Evolutionary conservation across 2,329 filamentous ascomycete species (phyloP).

Genomic region (Hirsutella thompsonii): DNA sequence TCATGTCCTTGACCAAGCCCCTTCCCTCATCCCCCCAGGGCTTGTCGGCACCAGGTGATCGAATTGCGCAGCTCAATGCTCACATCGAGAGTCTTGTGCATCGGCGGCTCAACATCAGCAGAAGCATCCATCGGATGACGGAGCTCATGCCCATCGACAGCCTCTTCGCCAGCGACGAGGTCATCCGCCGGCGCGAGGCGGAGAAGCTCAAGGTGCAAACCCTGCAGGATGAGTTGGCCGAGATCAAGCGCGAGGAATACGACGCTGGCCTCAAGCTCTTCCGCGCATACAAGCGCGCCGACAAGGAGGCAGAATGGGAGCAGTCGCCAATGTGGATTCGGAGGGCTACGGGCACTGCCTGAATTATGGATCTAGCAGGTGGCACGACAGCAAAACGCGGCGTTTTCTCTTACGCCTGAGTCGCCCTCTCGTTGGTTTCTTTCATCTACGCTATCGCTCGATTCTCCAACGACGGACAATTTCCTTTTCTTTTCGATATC

Average conservation of each 20-base stretch:
- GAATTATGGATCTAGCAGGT: conserved; percentile 13
- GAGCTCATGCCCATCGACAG: conserved; percentile 63
- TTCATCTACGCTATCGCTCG: too few species aligned
- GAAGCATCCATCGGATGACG: conserved; percentile 63
- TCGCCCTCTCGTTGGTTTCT: too few species aligned
- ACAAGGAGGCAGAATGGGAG: conserved; percentile 52
- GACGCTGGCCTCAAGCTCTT: conserved; percentile 66
- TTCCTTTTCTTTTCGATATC: not conserved
- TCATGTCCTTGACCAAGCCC: conserved; percentile 37
- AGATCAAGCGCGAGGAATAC: conserved; percentile 65
- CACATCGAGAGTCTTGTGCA: conserved; percentile 52
- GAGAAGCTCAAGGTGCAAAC: conserved; percentile 54
- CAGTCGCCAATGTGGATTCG: conserved; percentile 66
- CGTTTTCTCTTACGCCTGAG: not conserved
- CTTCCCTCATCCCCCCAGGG: conserved; percentile 52
- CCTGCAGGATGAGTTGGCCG: conserved; percentile 53
- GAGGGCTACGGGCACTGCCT: conserved; percentile 45
- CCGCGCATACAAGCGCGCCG: conserved; percentile 61
- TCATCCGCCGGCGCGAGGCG: conserved; percentile 39
- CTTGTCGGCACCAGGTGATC: conserved; percentile 40
- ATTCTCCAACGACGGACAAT: too few species aligned
- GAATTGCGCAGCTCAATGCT: conserved; percentile 53
- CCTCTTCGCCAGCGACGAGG: conserved; percentile 53
- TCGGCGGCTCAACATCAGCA: conserved; percentile 58
- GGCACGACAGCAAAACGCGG: conserved; percentile 10